Evolutionary conservation across 768 basidiomycete genomes (phyloP), one percentile per base, ranked within the genome.

Genomic region (Serendipita indica): DNA sequence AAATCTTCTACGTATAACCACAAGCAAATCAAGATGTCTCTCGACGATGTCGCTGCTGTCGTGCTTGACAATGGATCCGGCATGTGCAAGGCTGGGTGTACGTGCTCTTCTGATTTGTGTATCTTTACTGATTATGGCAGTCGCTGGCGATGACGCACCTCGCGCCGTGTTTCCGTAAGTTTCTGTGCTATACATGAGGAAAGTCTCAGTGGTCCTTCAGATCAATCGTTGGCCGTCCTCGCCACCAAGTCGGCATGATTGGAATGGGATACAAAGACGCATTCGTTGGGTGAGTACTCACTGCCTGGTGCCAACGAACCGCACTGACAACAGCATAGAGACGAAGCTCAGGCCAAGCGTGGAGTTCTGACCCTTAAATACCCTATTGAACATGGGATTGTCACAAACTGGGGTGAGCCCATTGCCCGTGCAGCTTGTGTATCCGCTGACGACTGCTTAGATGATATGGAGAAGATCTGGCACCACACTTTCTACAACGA

Each of bases 61-160:
- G 86, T 89, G 72, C 85, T 88, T 70, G 86, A 90, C 73, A 89
- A 89, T 72, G 90, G 89, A 69, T 97, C 93, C 69, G 94, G 93
- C 74, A 98, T 97, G 93, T 97, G 93, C 86, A 98, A 98, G 78
- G 94, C 94, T 81, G 94, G 96, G 75, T 91, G 88, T 89, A 71
- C 67, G 86, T 84, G 35, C 43, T 43, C 28, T 35, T 28, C 30
- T 39, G 3, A 4, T 39, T 54, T n/a, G 20, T 30, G 12, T 54
- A 13, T 22, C 20, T 28, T 54, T 22, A 54, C 30, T 10, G 22
- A 28, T 61, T 46, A 60, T 60, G 57, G 46, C 58, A 65, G 69
- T 71, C 71, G 64, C 69, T 78, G 93, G 84, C 70, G 86, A 94
- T 71, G 88, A 96, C 74, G 84, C 84, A 63, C 85, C 84, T 64